phyloP scores from a whole-genome alignment of 2,329 filamentous ascomycete genomes.

The Alternaria infectoria region DNA sequence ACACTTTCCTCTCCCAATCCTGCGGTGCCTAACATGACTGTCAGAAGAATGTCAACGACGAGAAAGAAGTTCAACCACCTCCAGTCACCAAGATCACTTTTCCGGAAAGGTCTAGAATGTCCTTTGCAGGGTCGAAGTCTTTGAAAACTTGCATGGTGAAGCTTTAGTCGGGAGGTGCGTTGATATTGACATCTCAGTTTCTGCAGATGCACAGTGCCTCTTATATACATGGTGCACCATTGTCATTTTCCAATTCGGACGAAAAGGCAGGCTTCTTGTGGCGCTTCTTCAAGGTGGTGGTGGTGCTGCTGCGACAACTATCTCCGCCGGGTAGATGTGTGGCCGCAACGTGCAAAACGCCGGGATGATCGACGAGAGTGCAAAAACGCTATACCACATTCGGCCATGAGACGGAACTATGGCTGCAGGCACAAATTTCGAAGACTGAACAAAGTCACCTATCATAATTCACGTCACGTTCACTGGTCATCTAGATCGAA shows the following conservation, averaged over 20 bases:
- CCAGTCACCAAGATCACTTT: slow-evolving; percentile 35
- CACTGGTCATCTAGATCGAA: fast-evolving
- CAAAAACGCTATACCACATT: neutral
- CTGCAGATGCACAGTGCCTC: neutral
- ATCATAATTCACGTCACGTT: neutral
- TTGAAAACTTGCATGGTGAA: slow-evolving; percentile 5
- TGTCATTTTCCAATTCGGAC: neutral
- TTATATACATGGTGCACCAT: neutral
- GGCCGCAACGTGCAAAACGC: neutral
- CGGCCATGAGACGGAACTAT: neutral
- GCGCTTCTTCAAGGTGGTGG: neutral
- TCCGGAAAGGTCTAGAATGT: slow-evolving; percentile 26
- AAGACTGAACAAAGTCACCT: neutral
- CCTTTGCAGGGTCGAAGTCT: slow-evolving; percentile 22
- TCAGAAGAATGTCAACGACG: slow-evolving; percentile 32
- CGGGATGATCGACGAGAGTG: neutral
- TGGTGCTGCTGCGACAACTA: neutral
- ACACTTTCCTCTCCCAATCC: slow-evolving; percentile 57
- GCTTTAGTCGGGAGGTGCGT: neutral
- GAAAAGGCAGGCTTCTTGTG: neutral
- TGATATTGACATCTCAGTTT: neutral
- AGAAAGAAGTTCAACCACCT: slow-evolving; percentile 7
- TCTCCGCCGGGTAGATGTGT: neutral
- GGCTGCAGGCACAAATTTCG: neutral
- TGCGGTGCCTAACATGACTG: slow-evolving; percentile 47